Conservation (phyloP, 31 red algal species). For the Endocladia muricata region DNA sequence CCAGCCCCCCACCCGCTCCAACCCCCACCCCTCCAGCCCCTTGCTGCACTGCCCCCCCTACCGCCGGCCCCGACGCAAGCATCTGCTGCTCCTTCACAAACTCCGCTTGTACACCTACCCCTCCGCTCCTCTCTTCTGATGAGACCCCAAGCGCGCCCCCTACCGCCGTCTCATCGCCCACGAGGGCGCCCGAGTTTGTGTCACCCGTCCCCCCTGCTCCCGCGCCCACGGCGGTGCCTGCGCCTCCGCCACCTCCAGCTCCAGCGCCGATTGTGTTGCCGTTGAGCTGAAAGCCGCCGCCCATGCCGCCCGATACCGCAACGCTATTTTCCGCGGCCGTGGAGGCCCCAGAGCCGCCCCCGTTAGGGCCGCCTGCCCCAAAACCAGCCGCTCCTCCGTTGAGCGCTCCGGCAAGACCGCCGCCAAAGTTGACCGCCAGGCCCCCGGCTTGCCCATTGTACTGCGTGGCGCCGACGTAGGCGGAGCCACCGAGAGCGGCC, state of each 20-base stretch:
- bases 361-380: constrained; percentile 29
- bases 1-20: constrained; percentile 15
- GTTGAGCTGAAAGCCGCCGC: constrained; percentile 22
- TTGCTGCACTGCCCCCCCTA: constrained; percentile 7
- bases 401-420: constrained; percentile 26
- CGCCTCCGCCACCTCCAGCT: constrained; percentile 24
- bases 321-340: constrained; percentile 21
- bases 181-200: background rate
- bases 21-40: constrained; percentile 31
- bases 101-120: constrained; percentile 12
- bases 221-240: constrained; percentile 8
- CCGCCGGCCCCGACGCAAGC: background rate
- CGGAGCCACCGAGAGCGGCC: background rate
- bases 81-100: background rate
- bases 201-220: constrained; percentile 32
- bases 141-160: constrained; percentile 4
- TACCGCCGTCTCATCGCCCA: constrained; percentile 2
- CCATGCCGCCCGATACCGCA: constrained; percentile 31
- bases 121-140: constrained; percentile 13
- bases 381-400: constrained; percentile 39
- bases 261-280: constrained; percentile 22
- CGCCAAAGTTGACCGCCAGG: constrained; percentile 27
- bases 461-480: constrained; percentile 20
- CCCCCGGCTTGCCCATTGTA: constrained; percentile 13
- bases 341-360: constrained; percentile 32